phyloP scores from a whole-genome alignment of 2,329 filamentous ascomycete species.

The Zymoseptoria brevis region DNA sequence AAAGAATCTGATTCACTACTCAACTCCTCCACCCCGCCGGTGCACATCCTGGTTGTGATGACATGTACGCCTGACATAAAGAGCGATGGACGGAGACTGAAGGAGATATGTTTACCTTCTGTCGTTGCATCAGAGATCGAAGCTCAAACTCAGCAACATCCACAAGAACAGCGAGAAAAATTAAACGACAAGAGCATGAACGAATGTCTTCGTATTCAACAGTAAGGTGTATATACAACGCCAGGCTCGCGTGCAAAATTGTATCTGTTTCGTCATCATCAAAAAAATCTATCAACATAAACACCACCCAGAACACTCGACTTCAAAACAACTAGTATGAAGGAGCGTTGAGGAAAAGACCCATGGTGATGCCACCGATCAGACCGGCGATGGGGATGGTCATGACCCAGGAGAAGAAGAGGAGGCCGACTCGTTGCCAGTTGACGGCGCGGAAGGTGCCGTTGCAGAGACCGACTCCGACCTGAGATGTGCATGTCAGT shows the following conservation, averaged over 20 bases:
- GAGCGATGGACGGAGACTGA: too few relatives aligned
- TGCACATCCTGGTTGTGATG: neutral
- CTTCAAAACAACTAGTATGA: neutral
- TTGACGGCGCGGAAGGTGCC: constrained; percentile 53
- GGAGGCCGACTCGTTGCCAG: constrained; percentile 55
- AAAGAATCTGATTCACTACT: too few relatives aligned
- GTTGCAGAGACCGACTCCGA: constrained; percentile 55
- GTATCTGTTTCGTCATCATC: neutral
- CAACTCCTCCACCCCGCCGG: too few relatives aligned
- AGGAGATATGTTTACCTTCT: too few relatives aligned
- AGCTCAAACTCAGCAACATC: too few relatives aligned
- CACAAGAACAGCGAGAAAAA: neutral
- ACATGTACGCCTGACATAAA: neutral
- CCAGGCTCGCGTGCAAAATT: neutral
- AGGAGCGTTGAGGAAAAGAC: constrained; percentile 55
- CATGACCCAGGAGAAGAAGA: constrained; percentile 54
- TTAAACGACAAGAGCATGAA: neutral
- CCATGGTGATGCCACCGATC: constrained; percentile 54
- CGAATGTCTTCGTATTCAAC: neutral
- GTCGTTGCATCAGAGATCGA: too few relatives aligned
- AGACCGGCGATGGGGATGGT: constrained; percentile 52
- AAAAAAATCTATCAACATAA: neutral
- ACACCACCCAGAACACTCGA: neutral
- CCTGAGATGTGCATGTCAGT: too few relatives aligned
- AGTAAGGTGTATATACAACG: neutral